phyloP scores from a whole-genome alignment of 1,284 basidiomycete genomes.

The Cryptococcus sp. region DNA sequence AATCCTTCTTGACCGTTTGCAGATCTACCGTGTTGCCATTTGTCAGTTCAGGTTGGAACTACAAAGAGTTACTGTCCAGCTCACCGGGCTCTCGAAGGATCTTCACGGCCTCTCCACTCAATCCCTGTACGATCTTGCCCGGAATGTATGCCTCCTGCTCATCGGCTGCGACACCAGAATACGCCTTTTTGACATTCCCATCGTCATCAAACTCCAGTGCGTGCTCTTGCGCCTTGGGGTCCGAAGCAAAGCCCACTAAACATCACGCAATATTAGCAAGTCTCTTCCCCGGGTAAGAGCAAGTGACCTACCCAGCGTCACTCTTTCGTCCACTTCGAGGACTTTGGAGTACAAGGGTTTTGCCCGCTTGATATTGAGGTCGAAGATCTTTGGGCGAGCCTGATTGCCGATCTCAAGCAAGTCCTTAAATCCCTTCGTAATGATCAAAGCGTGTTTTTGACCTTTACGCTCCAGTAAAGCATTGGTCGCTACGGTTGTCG shows the following conservation, averaged over 20 bases:
- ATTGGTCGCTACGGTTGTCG: conserved; percentile 92
- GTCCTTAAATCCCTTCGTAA: conserved; percentile 87
- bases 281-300: conserved; percentile 44
- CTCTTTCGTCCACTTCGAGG: conserved; percentile 58
- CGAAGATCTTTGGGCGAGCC: conserved; percentile 79
- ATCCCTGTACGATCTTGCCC: conserved; percentile 66
- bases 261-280: conserved; percentile 47
- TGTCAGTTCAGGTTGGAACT: background rate
- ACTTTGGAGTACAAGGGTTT: conserved; percentile 59
- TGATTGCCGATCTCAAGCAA: conserved; percentile 72
- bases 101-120: conserved; percentile 89
- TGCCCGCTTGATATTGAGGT: conserved; percentile 75
- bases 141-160: conserved; percentile 46
- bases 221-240: conserved; percentile 75
- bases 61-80: conserved; percentile 4
- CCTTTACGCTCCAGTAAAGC: conserved; percentile 93
- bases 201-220: conserved; percentile 70
- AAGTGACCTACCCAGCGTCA: conserved; percentile 52
- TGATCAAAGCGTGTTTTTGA: conserved; percentile 84
- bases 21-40: background rate
- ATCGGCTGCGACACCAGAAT: conserved; percentile 58
- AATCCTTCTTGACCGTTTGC: conserved; percentile 16
- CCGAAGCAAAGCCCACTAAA: conserved; percentile 82
- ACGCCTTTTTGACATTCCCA: conserved; percentile 65
- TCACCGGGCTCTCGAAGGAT: conserved; percentile 75